Evolutionary conservation across 176 grass and related monocot genomes (phyloP), one percentile per base, ranked within the genome.

Genomic region (Cenchrus americanus): DNA sequence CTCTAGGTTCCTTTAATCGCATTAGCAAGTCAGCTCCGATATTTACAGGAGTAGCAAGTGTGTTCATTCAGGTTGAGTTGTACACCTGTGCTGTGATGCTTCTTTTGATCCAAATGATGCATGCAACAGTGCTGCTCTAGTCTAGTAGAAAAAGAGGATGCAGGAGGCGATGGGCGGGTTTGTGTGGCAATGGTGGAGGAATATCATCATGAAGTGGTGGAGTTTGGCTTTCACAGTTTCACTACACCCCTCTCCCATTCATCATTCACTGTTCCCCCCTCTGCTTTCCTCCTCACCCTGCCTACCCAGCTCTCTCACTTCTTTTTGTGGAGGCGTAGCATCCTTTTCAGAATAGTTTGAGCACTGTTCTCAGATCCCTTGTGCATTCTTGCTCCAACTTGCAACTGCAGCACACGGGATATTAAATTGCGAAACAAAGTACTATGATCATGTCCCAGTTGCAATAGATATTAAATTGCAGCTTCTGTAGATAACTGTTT

Each of bases 71-170:
- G 49, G 79, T 30, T 52, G 47, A 26, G 68, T 24, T 67, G 84
- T 82, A 51, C 79, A 90, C 59, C 73, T 79, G 84, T 73, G 71
- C 24, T 32, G 26, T 82, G 74, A 72, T 77, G 72, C n/a, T 89
- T 89, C 58, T 83, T 78, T 82, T 86, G 88, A 84, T 78, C 72
- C 84, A 82, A 73, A 86, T 83, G 84, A 90, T 90, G 83, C 83
- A 42, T 48, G 83, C 78, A 81, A 41, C 59, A 71, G 47, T 52
- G 74, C 74, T 41, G 19, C 62, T 54, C 57, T 41, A 84, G 67
- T 54, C 57, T 41, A 84, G 67, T 81, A 58, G 32, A 57, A 71
- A 79, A 90, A 73, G 46, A 77, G 34, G 34, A 37, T 37, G 34
- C 34, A 83, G 57, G 63, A 72, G 74, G 73, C 66, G 86, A 59